Conservation (phyloP, 495 filamentous ascomycete genomes). For the Glutinoglossum americanum region DNA sequence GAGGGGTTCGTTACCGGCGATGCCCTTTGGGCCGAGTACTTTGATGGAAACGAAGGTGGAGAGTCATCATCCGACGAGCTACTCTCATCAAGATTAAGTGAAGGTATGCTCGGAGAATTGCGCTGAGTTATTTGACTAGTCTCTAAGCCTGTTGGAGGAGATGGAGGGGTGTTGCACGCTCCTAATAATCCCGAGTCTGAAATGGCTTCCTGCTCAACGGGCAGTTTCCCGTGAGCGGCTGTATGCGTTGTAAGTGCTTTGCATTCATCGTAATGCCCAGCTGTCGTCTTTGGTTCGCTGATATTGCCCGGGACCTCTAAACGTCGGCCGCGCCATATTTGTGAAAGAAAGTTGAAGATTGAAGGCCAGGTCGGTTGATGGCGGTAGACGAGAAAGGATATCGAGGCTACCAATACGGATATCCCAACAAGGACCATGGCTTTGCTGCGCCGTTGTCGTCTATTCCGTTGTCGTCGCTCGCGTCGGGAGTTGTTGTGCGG, state of each 20-base stretch:
- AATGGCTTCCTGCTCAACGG: neutral
- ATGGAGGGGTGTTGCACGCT: neutral
- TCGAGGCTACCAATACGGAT: neutral
- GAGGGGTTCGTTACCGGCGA: neutral
- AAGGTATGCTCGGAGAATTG: neutral
- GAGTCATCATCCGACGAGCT: neutral
- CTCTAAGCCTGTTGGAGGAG: neutral
- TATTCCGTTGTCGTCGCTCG: neutral
- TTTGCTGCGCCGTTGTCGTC: neutral
- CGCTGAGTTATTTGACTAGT: neutral
- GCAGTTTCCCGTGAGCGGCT: neutral
- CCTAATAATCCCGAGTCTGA: neutral
- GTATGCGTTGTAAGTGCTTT: neutral
- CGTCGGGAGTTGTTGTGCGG: neutral
- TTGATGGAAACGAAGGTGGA: neutral
- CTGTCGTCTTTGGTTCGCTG: neutral
- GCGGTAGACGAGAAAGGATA: neutral
- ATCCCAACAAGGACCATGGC: neutral
- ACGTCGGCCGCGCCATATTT: neutral
- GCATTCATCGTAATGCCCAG: neutral
- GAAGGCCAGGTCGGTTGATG: neutral
- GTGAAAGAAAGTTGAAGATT: neutral
- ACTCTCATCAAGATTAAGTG: neutral
- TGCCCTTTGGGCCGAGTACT: neutral
- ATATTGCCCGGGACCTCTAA: neutral